Conservation (phyloP, 352 stramenopile genomes). For the Phytophthora hibernalis region DNA sequence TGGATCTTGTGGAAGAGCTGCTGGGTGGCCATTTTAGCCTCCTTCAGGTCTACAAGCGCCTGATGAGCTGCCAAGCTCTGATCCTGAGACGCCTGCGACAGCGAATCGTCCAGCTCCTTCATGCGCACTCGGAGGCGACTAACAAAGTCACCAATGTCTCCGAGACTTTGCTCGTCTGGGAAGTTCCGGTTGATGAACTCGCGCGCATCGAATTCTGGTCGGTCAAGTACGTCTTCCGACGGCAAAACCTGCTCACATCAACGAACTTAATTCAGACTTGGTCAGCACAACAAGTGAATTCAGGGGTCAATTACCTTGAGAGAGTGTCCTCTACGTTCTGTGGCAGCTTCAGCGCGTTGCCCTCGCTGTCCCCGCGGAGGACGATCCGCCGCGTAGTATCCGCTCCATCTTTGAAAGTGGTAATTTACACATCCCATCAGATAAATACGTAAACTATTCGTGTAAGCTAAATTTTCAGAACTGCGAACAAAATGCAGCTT, state of each 20-base stretch:
- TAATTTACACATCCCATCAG: background rate
- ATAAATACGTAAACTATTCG: background rate
- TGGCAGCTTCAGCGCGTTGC: conserved; percentile 56
- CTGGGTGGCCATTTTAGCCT: conserved; percentile 85
- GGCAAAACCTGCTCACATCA: conserved; percentile 57
- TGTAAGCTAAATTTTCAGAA: background rate
- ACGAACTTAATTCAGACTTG: background rate
- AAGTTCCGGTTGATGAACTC: conserved; percentile 95
- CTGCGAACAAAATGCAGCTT: background rate
- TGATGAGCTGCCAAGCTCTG: conserved; percentile 80
- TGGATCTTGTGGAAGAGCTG: conserved; percentile 94
- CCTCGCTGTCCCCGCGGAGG: conserved; percentile 13
- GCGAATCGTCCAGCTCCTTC: conserved; percentile 82
- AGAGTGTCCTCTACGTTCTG: conserved; percentile 61
- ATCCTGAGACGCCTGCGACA: conserved; percentile 83
- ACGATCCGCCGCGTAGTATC: conserved; percentile 11
- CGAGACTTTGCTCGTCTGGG: conserved; percentile 84
- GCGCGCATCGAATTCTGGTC: conserved; percentile 90
- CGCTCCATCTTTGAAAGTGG: conserved; percentile 27
- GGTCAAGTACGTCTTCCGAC: conserved; percentile 88
- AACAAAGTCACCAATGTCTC: conserved; percentile 87
- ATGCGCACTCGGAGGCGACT: conserved; percentile 76
- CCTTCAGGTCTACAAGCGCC: conserved; percentile 84
- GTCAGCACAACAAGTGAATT: background rate
- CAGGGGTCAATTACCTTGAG: conserved; percentile 39